phyloP scores from a whole-genome alignment of 106 monocot genomes.

The Chionographis japonica region DNA sequence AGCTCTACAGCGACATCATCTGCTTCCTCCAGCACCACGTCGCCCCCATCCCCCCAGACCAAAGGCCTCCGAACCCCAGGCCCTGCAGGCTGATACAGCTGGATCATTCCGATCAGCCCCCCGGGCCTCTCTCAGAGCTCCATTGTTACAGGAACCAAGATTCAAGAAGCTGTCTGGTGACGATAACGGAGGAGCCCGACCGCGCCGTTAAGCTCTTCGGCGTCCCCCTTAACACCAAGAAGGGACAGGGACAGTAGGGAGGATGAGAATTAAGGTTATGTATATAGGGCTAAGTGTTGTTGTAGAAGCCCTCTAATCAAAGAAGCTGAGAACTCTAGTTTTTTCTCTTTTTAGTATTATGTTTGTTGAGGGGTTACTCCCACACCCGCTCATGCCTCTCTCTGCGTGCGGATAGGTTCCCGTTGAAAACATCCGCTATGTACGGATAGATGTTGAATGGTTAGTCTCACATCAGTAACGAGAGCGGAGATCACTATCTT shows the following conservation, averaged over 20 bases:
- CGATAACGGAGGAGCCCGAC: not conserved
- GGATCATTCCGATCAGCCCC: not conserved
- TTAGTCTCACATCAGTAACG: no score
- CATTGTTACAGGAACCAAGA: not conserved
- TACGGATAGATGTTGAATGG: no score
- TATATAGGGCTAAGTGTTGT: no score
- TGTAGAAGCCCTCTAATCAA: no score
- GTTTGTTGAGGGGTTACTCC: no score
- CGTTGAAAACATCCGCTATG: no score
- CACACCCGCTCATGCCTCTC: no score
- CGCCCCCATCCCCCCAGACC: constrained; percentile 2
- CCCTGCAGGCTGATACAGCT: constrained; percentile 9
- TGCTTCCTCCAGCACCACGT: constrained; percentile 69
- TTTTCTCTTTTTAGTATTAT: no score
- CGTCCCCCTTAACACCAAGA: constrained; percentile 4
- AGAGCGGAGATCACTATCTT: no score
- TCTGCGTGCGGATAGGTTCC: no score
- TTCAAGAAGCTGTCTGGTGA: not conserved
- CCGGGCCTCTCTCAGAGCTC: not conserved
- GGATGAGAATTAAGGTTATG: no score
- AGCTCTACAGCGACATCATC: constrained; percentile 77
- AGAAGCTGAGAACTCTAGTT: no score
- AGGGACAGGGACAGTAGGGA: not conserved
- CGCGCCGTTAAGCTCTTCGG: constrained; percentile 11
- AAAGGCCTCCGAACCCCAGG: not conserved